Evolutionary conservation across 2,329 filamentous ascomycete genomes (phyloP).

Genomic region (Xylaria sp.): DNA sequence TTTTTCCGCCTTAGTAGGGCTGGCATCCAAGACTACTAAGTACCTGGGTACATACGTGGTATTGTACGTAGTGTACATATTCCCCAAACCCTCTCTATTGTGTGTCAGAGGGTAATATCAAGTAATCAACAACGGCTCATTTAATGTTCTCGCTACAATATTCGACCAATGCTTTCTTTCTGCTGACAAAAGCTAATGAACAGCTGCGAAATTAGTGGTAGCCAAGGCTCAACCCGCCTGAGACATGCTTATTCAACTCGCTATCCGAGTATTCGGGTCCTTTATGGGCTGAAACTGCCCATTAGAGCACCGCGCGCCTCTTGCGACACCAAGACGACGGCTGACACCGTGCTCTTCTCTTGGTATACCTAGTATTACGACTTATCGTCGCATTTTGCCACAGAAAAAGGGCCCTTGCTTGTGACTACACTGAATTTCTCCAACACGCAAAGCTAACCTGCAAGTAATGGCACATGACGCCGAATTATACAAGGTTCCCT

Average conservation of each 20-base stretch:
- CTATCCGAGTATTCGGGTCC: constrained; percentile 72
- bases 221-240: constrained; percentile 14
- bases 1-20: background rate
- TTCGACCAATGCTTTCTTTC: background rate
- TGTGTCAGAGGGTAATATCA: too few relatives aligned
- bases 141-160: too few relatives aligned
- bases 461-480: constrained; percentile 64
- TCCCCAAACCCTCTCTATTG: too few relatives aligned
- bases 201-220: background rate
- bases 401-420: constrained; percentile 57
- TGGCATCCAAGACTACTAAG: too few relatives aligned
- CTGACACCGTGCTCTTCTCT: constrained; percentile 69
- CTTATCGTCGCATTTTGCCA: constrained; percentile 52
- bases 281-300: constrained; percentile 76
- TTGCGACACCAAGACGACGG: constrained; percentile 53
- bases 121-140: too few relatives aligned
- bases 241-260: constrained; percentile 51
- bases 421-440: constrained; percentile 71
- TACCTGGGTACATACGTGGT: too few relatives aligned
- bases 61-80: too few relatives aligned
- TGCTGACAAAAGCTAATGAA: background rate
- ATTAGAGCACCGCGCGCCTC: constrained; percentile 51
- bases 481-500: constrained; percentile 72
- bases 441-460: constrained; percentile 56
- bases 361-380: constrained; percentile 73